These are phyloP conservation scores for Neonectria neomacrospora DNA, from an alignment of 2,329 filamentous ascomycete species.

Conservation along the genomic window DNA sequence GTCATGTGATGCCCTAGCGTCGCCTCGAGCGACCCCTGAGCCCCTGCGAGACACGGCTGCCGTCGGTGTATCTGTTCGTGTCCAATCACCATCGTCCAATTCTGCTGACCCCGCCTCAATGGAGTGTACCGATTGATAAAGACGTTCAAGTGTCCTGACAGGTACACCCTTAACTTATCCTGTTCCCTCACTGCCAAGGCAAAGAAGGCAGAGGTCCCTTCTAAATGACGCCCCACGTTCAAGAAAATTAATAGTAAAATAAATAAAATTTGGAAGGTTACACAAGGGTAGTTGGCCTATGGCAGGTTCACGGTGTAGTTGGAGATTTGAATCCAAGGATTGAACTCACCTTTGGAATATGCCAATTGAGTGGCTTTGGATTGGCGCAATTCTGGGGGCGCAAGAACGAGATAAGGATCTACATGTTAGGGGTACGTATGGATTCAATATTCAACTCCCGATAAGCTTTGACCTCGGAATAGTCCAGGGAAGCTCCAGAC, in stretches of 20 bases:
- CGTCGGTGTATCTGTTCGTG: slow-evolving; percentile 22
- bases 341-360: no score
- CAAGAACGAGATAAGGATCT: neutral
- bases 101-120: slow-evolving; percentile 35
- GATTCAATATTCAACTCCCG: slow-evolving; percentile 21
- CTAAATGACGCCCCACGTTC: no score
- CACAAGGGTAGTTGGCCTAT: no score
- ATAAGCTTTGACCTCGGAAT: slow-evolving; percentile 38
- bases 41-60: slow-evolving; percentile 12
- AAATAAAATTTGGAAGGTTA: no score
- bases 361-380: no score
- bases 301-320: no score
- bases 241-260: no score
- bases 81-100: slow-evolving; percentile 34
- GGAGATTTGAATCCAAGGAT: no score
- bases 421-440: neutral
- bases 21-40: neutral
- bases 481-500: slow-evolving; percentile 28
- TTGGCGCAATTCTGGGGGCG: no score
- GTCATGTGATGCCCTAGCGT: slow-evolving; percentile 37
- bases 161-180: neutral
- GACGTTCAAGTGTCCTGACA: slow-evolving; percentile 1
- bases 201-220: no score
- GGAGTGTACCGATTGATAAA: slow-evolving; percentile 37
- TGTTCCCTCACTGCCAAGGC: neutral